Conservation (phyloP, 306 rosid genomes). For the Carpinus fangiana region DNA sequence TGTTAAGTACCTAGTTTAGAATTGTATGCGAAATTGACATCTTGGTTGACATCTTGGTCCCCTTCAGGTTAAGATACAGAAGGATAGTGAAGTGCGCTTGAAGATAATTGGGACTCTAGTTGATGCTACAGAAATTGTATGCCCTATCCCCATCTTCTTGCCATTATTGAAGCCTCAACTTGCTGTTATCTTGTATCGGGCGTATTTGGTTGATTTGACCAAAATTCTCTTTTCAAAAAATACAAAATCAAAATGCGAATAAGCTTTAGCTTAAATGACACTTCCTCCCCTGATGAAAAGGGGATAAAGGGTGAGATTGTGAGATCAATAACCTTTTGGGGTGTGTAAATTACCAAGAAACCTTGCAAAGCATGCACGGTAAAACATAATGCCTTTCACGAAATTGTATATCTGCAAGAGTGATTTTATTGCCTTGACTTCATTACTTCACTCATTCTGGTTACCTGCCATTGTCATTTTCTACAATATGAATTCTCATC, state of each 20-base stretch:
- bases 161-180: neutral
- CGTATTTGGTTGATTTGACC: neutral
- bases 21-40: slow-evolving; percentile 19
- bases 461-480: neutral
- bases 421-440: neutral
- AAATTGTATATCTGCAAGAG: neutral
- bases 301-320: neutral
- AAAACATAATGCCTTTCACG: neutral
- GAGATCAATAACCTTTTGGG: neutral
- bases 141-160: slow-evolving; percentile 12
- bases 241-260: neutral
- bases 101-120: slow-evolving; percentile 97
- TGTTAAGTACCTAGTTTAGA: neutral
- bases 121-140: slow-evolving; percentile 95
- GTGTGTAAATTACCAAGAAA: neutral
- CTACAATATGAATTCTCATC: neutral
- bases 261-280: neutral
- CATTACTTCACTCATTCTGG: neutral
- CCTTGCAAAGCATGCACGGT: neutral
- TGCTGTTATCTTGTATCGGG: neutral
- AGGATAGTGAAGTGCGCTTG: slow-evolving; percentile 94
- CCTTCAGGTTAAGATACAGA: slow-evolving; percentile 90
- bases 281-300: neutral
- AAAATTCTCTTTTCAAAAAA: neutral
- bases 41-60: slow-evolving; percentile 27